phyloP scores from a whole-genome alignment of 169 alveolate genomes.

The Ichthyophthirius multifiliis region DNA sequence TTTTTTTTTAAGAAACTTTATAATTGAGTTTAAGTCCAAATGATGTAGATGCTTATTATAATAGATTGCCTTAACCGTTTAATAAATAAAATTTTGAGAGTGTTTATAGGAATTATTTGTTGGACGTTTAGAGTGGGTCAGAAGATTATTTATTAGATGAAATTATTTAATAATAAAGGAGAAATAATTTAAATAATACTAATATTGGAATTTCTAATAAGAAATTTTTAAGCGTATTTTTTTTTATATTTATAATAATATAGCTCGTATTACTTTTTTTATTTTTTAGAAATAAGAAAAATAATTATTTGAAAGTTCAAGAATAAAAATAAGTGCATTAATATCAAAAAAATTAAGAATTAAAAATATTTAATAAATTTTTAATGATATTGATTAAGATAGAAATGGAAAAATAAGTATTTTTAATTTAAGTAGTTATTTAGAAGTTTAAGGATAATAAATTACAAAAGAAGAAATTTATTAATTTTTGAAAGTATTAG shows the following conservation, averaged over 20 bases:
- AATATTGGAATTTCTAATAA: too few species aligned
- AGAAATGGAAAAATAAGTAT: constrained; percentile 2
- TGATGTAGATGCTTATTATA: background rate
- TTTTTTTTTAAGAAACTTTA: background rate
- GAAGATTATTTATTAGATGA: background rate
- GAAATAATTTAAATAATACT: background rate
- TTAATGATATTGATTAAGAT: background rate
- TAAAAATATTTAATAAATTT: background rate
- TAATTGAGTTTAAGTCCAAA: background rate
- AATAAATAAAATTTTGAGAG: background rate
- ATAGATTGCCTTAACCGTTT: background rate
- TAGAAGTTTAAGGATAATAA: background rate
- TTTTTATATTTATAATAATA: too few species aligned
- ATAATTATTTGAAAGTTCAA: background rate
- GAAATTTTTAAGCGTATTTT: too few species aligned
- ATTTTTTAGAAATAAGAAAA: background rate
- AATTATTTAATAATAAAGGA: background rate
- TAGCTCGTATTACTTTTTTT: background rate
- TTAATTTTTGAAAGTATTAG: background rate
- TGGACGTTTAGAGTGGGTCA: background rate
- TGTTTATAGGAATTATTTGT: background rate
- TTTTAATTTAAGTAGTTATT: background rate
- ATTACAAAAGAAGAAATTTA: background rate
- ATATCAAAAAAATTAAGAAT: background rate
- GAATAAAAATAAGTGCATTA: background rate